Conservation (phyloP, 768 basidiomycete genomes). For the Mycena latifolia region DNA sequence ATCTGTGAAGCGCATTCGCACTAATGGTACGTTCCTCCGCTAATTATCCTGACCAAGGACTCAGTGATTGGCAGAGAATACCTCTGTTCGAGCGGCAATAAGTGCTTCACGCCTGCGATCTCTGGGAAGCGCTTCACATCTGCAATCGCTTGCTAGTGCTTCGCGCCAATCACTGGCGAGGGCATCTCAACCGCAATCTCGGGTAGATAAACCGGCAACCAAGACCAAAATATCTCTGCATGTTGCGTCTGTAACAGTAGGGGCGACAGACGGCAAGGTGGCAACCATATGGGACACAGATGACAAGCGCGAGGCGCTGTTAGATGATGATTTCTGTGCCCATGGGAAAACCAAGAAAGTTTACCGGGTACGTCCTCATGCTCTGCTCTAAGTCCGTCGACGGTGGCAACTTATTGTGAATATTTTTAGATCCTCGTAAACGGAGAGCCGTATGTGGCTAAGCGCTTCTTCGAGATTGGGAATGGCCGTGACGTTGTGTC, state of each 20-base stretch:
- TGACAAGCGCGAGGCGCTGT: background rate
- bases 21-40: too few species aligned
- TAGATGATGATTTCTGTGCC: background rate
- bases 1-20: too few species aligned
- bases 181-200: too few species aligned
- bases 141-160: too few species aligned
- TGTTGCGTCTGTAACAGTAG: background rate
- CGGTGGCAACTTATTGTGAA: background rate
- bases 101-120: too few species aligned
- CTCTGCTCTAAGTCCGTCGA: too few species aligned
- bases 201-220: background rate
- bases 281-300: background rate
- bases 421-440: background rate
- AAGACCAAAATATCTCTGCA: slow-evolving; percentile 1
- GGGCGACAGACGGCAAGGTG: background rate
- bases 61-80: too few species aligned
- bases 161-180: too few species aligned
- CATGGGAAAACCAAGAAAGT: slow-evolving; percentile 7
- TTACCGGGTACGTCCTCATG: too few species aligned
- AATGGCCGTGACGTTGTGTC: slow-evolving; percentile 2
- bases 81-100: too few species aligned
- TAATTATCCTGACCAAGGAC: too few species aligned
- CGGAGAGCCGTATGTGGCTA: background rate
- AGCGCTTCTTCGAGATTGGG: slow-evolving; percentile 11
- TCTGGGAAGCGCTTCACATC: too few species aligned